Evolutionary conservation across 441 rosid genomes (phyloP), one percentile per base, ranked within the genome.

Genomic region (Melastoma candidum): DNA sequence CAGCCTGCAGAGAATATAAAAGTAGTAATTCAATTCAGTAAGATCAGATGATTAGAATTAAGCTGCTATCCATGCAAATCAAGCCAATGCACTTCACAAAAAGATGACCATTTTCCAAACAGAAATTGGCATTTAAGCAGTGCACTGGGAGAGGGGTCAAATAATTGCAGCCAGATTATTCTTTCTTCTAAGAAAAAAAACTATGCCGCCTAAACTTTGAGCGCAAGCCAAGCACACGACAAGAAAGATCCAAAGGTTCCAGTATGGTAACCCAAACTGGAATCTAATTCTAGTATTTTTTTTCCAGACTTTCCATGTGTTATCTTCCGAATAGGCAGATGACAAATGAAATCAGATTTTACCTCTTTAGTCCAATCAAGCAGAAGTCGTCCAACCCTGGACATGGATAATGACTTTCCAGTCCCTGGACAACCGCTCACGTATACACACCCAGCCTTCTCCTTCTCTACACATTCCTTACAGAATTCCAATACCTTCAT

Each of bases 341-440:
- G 32, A 11, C 57, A 17, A 13, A 43, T 3, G 54, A 2, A 41
- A 44, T 12, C 14, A 41, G 10, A 44, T 56, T 12, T 12, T 57
- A 90, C 96, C 81, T 83, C 72, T 47, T 63, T 68, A 3, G 80
- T 70, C 95, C 96, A 87, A 3, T 85, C 76, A 59, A 71, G 51
- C 58, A 79, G 54, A 27, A 60, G 71, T 44, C 68, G 76, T 58
- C 75, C 76, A 27, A 85, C 81, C 74, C 72, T 85, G 60, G 78
- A 87, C 86, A 85, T 78, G 0, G 95, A 83, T 56, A 90, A 47
- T 0, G 96, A 80, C 62, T 90, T 90, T 2, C 96, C 95, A 0
- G 98, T 87, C 62, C 96, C 95, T 0, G 93, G 95, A 24, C 87
- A 81, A 27, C 96, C 98, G 58, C 88, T 83, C 46, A 80, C 66